Conservation (phyloP, 768 basidiomycete genomes). For the Ephemerocybe angulata region DNA sequence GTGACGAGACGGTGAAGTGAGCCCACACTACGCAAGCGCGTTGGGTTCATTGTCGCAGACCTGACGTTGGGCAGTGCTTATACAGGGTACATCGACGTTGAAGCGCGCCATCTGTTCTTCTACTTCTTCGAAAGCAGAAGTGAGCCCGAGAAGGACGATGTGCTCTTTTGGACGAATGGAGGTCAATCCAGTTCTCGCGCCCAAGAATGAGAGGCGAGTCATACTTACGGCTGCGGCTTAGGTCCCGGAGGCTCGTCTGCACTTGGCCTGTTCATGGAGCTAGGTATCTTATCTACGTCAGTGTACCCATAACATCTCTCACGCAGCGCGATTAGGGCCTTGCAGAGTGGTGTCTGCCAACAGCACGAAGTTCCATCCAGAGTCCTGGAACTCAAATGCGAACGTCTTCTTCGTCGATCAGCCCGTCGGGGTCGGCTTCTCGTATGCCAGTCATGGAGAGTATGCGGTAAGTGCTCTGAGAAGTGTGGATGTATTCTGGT, state of each 20-base stretch:
- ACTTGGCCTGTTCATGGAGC: constrained; percentile 69
- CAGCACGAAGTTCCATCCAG: constrained; percentile 51
- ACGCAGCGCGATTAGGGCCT: constrained; percentile 41
- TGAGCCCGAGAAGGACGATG: constrained; percentile 57
- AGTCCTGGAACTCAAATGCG: constrained; percentile 67
- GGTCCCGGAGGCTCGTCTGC: constrained; percentile 44
- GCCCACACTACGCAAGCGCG: constrained; percentile 3
- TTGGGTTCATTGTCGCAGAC: not conserved
- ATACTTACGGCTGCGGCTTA: constrained; percentile 5
- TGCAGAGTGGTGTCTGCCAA: constrained; percentile 56
- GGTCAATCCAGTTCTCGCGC: not conserved
- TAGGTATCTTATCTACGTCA: constrained; percentile 59
- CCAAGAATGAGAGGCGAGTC: not conserved
- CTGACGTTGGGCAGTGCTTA: constrained; percentile 38
- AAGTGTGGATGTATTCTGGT: not conserved
- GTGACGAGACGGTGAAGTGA: constrained; percentile 56
- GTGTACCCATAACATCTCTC: constrained; percentile 28
- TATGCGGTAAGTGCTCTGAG: constrained; percentile 38
- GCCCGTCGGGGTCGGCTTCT: constrained; percentile 59
- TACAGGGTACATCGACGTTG: constrained; percentile 66
- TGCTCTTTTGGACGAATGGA: constrained; percentile 22
- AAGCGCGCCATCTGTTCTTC: constrained; percentile 65
- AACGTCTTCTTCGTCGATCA: constrained; percentile 63
- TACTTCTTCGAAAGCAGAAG: constrained; percentile 76
- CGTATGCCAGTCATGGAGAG: constrained; percentile 62